Conservation (phyloP, 768 basidiomycete genomes). For the Phylloporus rhodoxanthus region DNA sequence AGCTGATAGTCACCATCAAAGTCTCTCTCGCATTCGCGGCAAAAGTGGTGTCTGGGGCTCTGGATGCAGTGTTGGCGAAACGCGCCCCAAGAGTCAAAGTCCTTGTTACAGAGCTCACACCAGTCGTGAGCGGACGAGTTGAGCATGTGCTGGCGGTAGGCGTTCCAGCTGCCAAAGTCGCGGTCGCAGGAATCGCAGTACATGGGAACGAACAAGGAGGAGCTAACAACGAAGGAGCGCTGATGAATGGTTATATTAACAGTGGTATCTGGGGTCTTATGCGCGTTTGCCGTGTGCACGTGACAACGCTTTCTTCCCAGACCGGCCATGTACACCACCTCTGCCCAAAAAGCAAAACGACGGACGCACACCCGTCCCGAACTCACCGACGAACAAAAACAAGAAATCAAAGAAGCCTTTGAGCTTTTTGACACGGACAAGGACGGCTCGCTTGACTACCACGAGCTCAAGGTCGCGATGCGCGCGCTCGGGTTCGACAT, state of each 20-base stretch:
- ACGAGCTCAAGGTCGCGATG: constrained; percentile 99
- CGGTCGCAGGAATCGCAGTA: constrained; percentile 35
- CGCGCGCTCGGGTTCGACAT: constrained; percentile 94
- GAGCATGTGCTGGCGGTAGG: neutral
- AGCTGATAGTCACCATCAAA: neutral
- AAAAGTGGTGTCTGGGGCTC: neutral
- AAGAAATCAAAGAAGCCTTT: constrained; percentile 98
- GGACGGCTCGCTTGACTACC: constrained; percentile 93
- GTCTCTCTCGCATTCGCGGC: neutral
- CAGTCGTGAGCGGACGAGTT: neutral
- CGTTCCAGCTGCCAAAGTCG: too few relatives aligned
- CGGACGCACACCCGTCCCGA: constrained; percentile 74
- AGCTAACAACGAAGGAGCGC: too few relatives aligned
- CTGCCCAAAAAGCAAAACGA: constrained; percentile 67
- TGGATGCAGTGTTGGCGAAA: neutral
- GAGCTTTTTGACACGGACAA: constrained; percentile 99
- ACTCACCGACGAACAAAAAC: constrained; percentile 82
- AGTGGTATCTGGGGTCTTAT: constrained; percentile 24
- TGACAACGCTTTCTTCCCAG: constrained; percentile 15
- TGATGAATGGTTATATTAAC: neutral
- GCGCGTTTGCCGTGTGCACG: constrained; percentile 25
- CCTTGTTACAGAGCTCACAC: neutral
- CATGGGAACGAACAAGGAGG: constrained; percentile 15
- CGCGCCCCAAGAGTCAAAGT: neutral
- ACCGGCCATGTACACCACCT: constrained; percentile 54